A percentile compares a stretch with the other conserved stretches of the same genome.
These are phyloP conservation scores for Neurospora sp. DNA, from an alignment of 495 filamentous ascomycete species.

Conservation along the genomic window DNA sequence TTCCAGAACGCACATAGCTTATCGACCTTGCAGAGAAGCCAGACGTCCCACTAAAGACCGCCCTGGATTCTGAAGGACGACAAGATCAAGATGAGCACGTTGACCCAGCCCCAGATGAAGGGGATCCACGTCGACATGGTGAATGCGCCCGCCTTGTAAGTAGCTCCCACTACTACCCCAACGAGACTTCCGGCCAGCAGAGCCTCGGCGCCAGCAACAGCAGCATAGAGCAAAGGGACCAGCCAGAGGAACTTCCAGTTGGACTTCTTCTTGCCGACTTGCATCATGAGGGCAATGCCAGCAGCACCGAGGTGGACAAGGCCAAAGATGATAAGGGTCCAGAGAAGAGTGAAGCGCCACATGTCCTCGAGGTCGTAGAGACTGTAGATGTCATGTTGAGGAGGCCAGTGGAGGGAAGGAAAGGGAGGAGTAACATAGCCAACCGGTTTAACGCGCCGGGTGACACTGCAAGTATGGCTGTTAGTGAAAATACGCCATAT, in stretches of 20 bases:
- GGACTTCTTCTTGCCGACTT: conserved; percentile 40
- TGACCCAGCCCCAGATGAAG: conserved; percentile 87
- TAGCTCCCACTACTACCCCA: conserved; percentile 73
- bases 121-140: conserved; percentile 97
- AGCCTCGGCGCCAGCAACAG: conserved; percentile 72
- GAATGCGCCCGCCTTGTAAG: conserved; percentile 82
- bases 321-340: conserved; percentile 68
- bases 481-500: neutral
- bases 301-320: conserved; percentile 60
- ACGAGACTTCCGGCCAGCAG: conserved; percentile 81
- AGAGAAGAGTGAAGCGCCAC: conserved; percentile 85
- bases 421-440: conserved; percentile 68
- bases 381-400: conserved; percentile 42
- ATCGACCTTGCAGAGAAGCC: neutral
- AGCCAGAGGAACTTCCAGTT: conserved; percentile 70
- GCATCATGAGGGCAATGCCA: conserved; percentile 62
- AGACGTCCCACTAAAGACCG: conserved; percentile 52
- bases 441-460: conserved; percentile 38
- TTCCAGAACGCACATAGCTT: neutral
- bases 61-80: conserved; percentile 94
- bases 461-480: conserved; percentile 1
- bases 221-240: conserved; percentile 62
- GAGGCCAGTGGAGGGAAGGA: conserved; percentile 79
- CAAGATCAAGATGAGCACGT: conserved; percentile 77
- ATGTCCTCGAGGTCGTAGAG: conserved; percentile 74